These are phyloP conservation scores for Thielaviopsis cerberus DNA, from an alignment of 2,329 filamentous ascomycete species.

Conservation along the genomic window DNA sequence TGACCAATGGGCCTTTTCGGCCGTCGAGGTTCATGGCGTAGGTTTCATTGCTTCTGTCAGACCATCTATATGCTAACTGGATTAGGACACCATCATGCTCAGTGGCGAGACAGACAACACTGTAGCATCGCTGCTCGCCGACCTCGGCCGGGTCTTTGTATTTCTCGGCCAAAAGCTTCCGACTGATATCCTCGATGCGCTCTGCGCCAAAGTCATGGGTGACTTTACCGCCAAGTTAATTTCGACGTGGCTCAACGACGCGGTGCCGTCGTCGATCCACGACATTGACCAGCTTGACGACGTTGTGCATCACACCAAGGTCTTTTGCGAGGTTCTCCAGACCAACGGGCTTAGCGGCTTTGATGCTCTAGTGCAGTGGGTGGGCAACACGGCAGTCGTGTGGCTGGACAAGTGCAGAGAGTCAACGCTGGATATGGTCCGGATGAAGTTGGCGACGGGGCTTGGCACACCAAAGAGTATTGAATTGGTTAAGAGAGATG, in stretches of 20 bases:
- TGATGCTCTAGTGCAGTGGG: slow-evolving; percentile 57
- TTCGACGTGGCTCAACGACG: slow-evolving; percentile 53
- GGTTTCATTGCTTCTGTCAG: slow-evolving; percentile 12
- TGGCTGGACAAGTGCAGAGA: slow-evolving; percentile 79
- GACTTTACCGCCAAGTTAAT: slow-evolving; percentile 50
- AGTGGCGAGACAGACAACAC: slow-evolving; percentile 25
- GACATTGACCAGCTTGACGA: slow-evolving; percentile 55
- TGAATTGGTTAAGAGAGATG: slow-evolving; percentile 69
- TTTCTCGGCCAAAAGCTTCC: slow-evolving; percentile 37
- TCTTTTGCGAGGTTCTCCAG: slow-evolving; percentile 46
- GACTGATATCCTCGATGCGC: slow-evolving; percentile 32
- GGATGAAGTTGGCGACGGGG: slow-evolving; percentile 45
- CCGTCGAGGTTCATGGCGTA: slow-evolving; percentile 26
- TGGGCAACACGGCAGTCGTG: slow-evolving; percentile 55
- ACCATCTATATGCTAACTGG: background rate
- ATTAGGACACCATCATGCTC: slow-evolving; percentile 26
- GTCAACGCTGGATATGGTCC: slow-evolving; percentile 54
- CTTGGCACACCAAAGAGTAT: slow-evolving; percentile 51
- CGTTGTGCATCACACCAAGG: slow-evolving; percentile 43
- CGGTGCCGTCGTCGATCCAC: slow-evolving; percentile 55
- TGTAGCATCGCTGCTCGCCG: slow-evolving; percentile 32
- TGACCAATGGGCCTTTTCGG: slow-evolving; percentile 18
- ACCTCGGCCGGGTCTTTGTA: slow-evolving; percentile 31
- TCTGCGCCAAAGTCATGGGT: slow-evolving; percentile 55
- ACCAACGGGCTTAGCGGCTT: slow-evolving; percentile 43